Conservation (phyloP, 805 yeast species). For the Jamesozyma jinghongensis region DNA sequence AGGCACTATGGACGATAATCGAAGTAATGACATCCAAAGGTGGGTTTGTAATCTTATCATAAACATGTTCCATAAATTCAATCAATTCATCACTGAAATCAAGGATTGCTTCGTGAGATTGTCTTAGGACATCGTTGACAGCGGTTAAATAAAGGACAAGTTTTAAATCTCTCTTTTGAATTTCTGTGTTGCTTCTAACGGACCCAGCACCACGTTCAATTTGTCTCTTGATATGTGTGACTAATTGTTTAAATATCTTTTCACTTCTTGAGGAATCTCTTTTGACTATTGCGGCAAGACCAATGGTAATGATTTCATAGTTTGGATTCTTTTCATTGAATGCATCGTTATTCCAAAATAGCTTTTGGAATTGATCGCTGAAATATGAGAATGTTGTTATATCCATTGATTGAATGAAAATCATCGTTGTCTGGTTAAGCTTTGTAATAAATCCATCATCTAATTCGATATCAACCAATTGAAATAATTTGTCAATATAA, state of each 20-base stretch:
- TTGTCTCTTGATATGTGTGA: constrained; percentile 50
- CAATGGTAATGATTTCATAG: constrained; percentile 59
- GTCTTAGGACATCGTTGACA: constrained; percentile 60
- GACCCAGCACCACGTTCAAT: constrained; percentile 75
- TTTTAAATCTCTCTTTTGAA: constrained; percentile 66
- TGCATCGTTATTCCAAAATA: constrained; percentile 42
- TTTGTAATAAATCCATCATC: constrained; percentile 33
- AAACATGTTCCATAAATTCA: constrained; percentile 29
- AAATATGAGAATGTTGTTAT: constrained; percentile 43
- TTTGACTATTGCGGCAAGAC: constrained; percentile 63
- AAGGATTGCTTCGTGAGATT: constrained; percentile 47
- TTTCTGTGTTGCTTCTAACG: constrained; percentile 54
- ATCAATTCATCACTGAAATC: constrained; percentile 38
- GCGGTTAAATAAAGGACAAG: constrained; percentile 63
- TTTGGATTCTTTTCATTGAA: constrained; percentile 50
- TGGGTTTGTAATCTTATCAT: constrained; percentile 36
- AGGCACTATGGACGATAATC: constrained; percentile 55
- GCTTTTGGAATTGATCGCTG: constrained; percentile 31
- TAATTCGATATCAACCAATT: constrained; percentile 49
- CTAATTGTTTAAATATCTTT: constrained; percentile 21
- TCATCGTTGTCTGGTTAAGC: constrained; percentile 38
- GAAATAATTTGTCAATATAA: constrained; percentile 53
- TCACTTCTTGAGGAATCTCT: constrained; percentile 35
- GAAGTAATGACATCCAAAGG: constrained; percentile 53
- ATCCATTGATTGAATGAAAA: constrained; percentile 51